phyloP scores from a whole-genome alignment of 2,329 filamentous ascomycete genomes.

The Microsporum canis region DNA sequence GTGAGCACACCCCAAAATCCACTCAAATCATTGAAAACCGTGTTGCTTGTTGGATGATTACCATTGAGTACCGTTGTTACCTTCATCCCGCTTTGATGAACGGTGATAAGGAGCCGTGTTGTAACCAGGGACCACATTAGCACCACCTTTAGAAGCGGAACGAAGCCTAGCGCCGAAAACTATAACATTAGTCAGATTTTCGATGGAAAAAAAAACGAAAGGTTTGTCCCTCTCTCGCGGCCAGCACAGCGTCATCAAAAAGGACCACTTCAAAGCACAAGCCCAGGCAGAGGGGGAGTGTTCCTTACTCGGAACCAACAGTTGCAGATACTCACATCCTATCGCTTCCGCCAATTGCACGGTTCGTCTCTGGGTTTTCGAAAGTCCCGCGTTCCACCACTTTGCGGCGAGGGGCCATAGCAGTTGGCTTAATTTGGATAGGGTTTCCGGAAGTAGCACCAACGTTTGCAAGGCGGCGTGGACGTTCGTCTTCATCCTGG shows the following conservation, averaged over 20 bases:
- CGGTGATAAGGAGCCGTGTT: slow-evolving; percentile 37
- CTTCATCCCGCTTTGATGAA: slow-evolving; percentile 42
- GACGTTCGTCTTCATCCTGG: slow-evolving; percentile 63
- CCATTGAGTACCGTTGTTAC: slow-evolving; percentile 37
- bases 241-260: slow-evolving; percentile 41
- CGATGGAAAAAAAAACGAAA: slow-evolving; percentile 46
- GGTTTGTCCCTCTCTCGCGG: slow-evolving; percentile 40
- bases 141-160: slow-evolving; percentile 64
- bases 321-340: slow-evolving; percentile 87
- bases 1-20: neutral
- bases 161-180: slow-evolving; percentile 77
- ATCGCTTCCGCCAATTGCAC: slow-evolving; percentile 68
- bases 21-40: neutral
- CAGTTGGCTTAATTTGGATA: slow-evolving; percentile 55
- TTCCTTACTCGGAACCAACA: slow-evolving; percentile 76
- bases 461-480: slow-evolving; percentile 54
- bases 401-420: slow-evolving; percentile 70
- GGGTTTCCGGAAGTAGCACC: slow-evolving; percentile 47
- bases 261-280: slow-evolving; percentile 29
- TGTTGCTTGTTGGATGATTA: slow-evolving; percentile 21
- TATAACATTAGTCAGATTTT: slow-evolving; percentile 69
- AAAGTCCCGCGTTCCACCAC: slow-evolving; percentile 55
- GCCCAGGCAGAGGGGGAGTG: slow-evolving; percentile 65
- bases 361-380: slow-evolving; percentile 61
- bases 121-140: slow-evolving; percentile 30